Evolutionary conservation across 176 grass and related monocot species (phyloP), one percentile per base, ranked within the genome.

Genomic region (Oryza brachyantha): DNA sequence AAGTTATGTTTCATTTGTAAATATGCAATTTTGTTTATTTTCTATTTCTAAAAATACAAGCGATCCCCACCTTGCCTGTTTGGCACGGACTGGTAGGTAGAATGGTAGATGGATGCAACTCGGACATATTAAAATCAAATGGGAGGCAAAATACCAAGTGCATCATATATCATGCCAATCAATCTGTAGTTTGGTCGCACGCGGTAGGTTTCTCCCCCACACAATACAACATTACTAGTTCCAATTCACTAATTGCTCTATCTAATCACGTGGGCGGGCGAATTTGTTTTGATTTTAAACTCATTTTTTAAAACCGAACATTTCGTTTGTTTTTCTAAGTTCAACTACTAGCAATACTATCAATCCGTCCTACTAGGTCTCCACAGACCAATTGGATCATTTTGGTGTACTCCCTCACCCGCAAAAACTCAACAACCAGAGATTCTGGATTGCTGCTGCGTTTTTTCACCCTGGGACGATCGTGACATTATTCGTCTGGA

Each of bases 51-150:
- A n/a, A n/a, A n/a, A n/a, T n/a, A n/a, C n/a, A n/a, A n/a, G n/a
- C n/a, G n/a, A n/a, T n/a, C n/a, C n/a, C n/a, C n/a, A n/a, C n/a
- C 34, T 43, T 22, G 43, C 19, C 13, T 77, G 43, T 78, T 87
- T 72, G 43, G 66, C 65, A 72, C 13, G 35, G 43, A 65, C 79
- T 19, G 66, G 54, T 72, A 45, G 66, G 85, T 64, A 46, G 14
- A 17, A 46, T 5, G 43, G 43, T 46, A 14, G 26, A 70, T 62
- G 32, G 26, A 70, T 62, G 32, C 66, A 62, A 65, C 61, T 73
- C 52, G 75, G 21, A 17, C 13, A 13, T 3, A 32, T 4, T 32
- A n/a, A n/a, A 32, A 62, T 13, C 46, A 17, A 36, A 26, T 2
- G 17, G 60, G 14, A 19, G 5, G 46, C 46, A 52, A 52, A 52